Conservation (phyloP, 2,329 filamentous ascomycete species). For the Aspergillus piperis region DNA sequence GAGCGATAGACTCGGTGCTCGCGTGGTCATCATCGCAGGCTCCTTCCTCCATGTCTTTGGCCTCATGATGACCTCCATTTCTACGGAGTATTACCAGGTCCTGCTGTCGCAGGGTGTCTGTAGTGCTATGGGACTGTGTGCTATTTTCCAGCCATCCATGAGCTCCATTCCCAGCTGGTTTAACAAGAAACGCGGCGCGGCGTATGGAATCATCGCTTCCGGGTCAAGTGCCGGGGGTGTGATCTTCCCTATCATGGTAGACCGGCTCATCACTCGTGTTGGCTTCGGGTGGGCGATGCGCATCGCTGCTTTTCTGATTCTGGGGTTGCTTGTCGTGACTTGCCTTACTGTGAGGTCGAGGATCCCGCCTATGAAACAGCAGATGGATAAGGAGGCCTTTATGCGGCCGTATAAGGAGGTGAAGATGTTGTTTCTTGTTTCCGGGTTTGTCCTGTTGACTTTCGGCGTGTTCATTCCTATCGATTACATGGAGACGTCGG, state of each 20-base stretch:
- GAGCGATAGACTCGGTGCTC: slow-evolving; percentile 48
- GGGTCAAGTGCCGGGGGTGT: slow-evolving; percentile 53
- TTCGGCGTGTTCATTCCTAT: slow-evolving; percentile 19
- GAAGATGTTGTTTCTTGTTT: neutral
- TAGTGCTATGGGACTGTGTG: slow-evolving; percentile 47
- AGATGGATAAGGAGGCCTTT: neutral
- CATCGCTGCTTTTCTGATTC: slow-evolving; percentile 57
- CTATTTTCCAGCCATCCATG: slow-evolving; percentile 16
- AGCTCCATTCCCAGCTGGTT: slow-evolving; percentile 45
- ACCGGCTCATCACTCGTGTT: slow-evolving; percentile 51
- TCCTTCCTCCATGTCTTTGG: slow-evolving; percentile 56
- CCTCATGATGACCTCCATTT: slow-evolving; percentile 51
- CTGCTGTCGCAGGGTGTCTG: slow-evolving; percentile 55
- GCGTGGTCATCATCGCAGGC: slow-evolving; percentile 52
- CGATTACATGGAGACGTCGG: slow-evolving; percentile 11
- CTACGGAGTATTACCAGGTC: slow-evolving; percentile 52
- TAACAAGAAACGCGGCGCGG: slow-evolving; percentile 52
- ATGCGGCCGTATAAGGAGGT: neutral
- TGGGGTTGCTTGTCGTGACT: slow-evolving; percentile 50
- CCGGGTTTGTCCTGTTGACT: neutral
- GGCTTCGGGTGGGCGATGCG: slow-evolving; percentile 59
- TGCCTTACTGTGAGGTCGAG: neutral
- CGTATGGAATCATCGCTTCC: slow-evolving; percentile 14
- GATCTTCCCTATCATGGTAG: slow-evolving; percentile 61
- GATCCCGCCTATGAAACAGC: neutral